phyloP scores from a whole-genome alignment of 2,329 filamentous ascomycete species.

The Cryphonectria nitschkei region DNA sequence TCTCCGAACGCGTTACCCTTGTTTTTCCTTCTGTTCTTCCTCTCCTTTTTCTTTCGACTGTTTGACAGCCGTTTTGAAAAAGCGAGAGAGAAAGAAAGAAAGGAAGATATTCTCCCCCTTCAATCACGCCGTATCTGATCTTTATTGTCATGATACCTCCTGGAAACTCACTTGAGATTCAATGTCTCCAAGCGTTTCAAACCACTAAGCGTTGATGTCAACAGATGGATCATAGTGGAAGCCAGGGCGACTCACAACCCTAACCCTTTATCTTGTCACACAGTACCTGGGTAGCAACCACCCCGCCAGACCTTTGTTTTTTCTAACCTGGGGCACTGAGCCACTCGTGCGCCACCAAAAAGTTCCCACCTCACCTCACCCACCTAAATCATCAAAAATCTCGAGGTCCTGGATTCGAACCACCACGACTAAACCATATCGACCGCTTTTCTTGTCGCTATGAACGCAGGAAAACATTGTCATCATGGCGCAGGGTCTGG shows the following conservation, averaged over 20 bases:
- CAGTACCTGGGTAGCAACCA: no score
- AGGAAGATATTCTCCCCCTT: no score
- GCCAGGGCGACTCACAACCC: neutral
- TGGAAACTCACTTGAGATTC: no score
- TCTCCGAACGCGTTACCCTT: neutral
- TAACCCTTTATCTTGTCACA: neutral
- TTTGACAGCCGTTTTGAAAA: no score
- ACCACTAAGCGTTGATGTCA: neutral
- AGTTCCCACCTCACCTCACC: neutral
- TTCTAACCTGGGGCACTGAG: neutral
- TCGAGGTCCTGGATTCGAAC: slow-evolving; percentile 29
- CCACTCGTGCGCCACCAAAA: neutral
- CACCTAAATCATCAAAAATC: slow-evolving; percentile 23
- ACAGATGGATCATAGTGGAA: neutral
- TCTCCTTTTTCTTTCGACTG: neutral
- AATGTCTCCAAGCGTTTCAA: neutral
- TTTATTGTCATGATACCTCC: no score
- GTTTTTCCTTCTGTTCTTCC: neutral
- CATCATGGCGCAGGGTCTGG: slow-evolving; percentile 46
- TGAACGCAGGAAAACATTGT: slow-evolving; percentile 28
- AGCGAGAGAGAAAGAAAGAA: no score
- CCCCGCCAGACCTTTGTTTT: neutral
- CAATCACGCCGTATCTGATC: no score
- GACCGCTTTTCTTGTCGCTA: slow-evolving; percentile 32
- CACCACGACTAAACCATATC: slow-evolving; percentile 30